Base-by-base conservation (phyloP, 306 rosid genomes). In the Carpinus fangiana region DNA sequence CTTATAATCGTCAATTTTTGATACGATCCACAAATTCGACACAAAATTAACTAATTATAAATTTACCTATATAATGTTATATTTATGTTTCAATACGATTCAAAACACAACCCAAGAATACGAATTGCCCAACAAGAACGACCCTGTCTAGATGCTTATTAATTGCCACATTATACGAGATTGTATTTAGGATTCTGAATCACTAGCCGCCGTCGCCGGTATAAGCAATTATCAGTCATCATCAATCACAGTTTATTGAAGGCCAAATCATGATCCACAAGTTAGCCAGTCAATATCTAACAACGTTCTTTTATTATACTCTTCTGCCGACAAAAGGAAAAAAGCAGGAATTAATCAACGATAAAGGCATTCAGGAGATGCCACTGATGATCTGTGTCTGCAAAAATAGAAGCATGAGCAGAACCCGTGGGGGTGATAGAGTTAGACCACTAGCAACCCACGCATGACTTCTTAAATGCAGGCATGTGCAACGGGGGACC, bases 401-500 rank as follows among this genome's bases (percentile, higher is more conserved):
- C 69, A 36, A 62, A 72, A 81, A 48, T 11, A 48, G 26, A 65
- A 31, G 62, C 55, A 43, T 8, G 47, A 72, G 70, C 18, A 79
- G 55, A 52, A 62, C 71, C 55, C 5, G 0, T 3, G 43, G 7
- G 45, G 74, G 23, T 13, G 75, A 68, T 36, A 23, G 76, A 69
- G 77, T 52, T 85, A 72, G 73, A 78, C 84, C 79, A 78, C 73
- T 38, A 51, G n/a, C 36, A 80, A 9, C 50, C 11, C 72, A 72
- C 60, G 80, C 69, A 64, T 53, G 80, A 84, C 68, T 77, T 76
- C 75, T 72, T 85, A 79, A 86, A 87, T 90, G 95, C 83, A 81
- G 74, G 84, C 93, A 89, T 78, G 89, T 78, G 86, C 87, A 73
- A 43, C 26, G 7, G 48, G 73, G 81, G 76, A 34, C 82, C 82